Evolutionary conservation across 2,329 filamentous ascomycete species (phyloP).

Genomic region (Aspergillus sp.): DNA sequence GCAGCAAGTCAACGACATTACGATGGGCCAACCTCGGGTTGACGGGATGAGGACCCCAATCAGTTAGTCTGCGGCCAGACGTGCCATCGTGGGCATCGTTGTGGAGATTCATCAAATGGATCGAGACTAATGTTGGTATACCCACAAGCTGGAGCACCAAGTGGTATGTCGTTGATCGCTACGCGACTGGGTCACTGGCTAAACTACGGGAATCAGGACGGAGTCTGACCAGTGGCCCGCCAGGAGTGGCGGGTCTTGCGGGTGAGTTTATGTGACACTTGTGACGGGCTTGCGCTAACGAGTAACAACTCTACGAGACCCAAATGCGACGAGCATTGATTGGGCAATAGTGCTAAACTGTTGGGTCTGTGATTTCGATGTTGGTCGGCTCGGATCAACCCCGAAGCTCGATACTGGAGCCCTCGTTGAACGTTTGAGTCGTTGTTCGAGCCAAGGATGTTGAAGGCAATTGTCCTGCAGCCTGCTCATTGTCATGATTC

Average conservation of each 20-base stretch:
- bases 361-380: not conserved
- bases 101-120: not conserved
- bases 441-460: not conserved
- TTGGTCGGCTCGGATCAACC: not conserved
- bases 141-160: too few relatives aligned
- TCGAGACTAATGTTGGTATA: not conserved
- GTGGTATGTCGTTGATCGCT: too few relatives aligned
- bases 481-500: not conserved
- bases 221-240: too few relatives aligned
- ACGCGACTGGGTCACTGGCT: too few relatives aligned
- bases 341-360: not conserved
- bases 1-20: not conserved
- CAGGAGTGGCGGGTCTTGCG: not conserved
- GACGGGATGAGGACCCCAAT: not conserved
- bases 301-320: not conserved
- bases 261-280: slow-evolving; percentile 5
- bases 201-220: too few relatives aligned
- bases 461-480: slow-evolving; percentile 1
- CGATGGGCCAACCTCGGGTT: not conserved
- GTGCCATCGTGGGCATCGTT: not conserved
- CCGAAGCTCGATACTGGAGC: not conserved
- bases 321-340: not conserved
- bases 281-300: slow-evolving; percentile 1
- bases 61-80: too few relatives aligned
- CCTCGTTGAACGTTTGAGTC: not conserved